Evolutionary conservation across 371 early-diverging fungal genomes (phyloP).

Genomic region (Haplosporangium sp.): DNA sequence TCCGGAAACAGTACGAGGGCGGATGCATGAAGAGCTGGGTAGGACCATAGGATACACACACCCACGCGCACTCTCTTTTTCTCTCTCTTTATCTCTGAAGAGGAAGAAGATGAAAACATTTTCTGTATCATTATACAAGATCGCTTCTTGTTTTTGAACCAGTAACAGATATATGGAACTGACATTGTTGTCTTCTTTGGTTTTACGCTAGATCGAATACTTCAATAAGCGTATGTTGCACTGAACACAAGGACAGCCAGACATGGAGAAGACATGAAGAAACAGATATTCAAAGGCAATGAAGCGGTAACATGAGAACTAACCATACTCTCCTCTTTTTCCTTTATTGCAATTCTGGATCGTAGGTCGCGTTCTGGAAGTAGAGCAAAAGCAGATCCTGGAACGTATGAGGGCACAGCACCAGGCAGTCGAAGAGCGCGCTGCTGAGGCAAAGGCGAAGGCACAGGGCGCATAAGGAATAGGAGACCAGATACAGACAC

Average conservation of each 20-base stretch:
- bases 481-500: background rate
- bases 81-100: background rate
- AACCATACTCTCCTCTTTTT: background rate
- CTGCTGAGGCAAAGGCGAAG: slow-evolving; percentile 23
- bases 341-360: background rate
- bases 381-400: slow-evolving; percentile 49
- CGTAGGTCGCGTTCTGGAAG: slow-evolving; percentile 49
- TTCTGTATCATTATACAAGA: too few species aligned
- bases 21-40: slow-evolving; percentile 57
- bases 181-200: too few species aligned
- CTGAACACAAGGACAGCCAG: too few species aligned
- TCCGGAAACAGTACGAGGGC: slow-evolving; percentile 37
- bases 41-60: background rate
- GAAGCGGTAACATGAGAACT: too few species aligned
- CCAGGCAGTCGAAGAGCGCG: slow-evolving; percentile 39
- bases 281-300: too few species aligned
- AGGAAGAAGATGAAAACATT: too few species aligned
- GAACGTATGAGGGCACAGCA: slow-evolving; percentile 55
- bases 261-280: too few species aligned
- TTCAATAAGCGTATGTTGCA: slow-evolving; percentile 48
- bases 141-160: too few species aligned
- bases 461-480: slow-evolving; percentile 6
- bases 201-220: slow-evolving; percentile 36
- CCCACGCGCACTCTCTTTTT: too few species aligned
- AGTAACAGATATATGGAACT: too few species aligned